Conservation (phyloP, 1,284 basidiomycete genomes). For the Kwoniella shivajii region DNA sequence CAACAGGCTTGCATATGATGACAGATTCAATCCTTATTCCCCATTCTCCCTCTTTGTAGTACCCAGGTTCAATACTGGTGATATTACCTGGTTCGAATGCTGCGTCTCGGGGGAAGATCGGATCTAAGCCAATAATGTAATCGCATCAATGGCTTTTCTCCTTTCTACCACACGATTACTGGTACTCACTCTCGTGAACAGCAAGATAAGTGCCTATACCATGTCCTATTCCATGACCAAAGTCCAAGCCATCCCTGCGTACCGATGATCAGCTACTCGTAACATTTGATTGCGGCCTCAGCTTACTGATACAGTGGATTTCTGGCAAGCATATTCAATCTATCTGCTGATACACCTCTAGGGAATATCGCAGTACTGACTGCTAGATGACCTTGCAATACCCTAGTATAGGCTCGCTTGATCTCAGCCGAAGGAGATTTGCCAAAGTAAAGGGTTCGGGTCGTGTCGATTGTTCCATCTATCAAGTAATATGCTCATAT, state of each 20-base stretch:
- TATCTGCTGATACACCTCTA: slow-evolving; percentile 75
- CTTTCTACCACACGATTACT: neutral
- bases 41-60: slow-evolving; percentile 74
- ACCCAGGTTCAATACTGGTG: slow-evolving; percentile 70
- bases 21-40: slow-evolving; percentile 90
- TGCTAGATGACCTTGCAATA: slow-evolving; percentile 95
- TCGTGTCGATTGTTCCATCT: slow-evolving; percentile 92
- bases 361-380: slow-evolving; percentile 89
- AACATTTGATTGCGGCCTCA: neutral
- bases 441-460: slow-evolving; percentile 80
- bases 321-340: slow-evolving; percentile 82
- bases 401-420: slow-evolving; percentile 88
- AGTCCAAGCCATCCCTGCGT: slow-evolving; percentile 73
- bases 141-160: neutral
- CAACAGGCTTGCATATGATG: slow-evolving; percentile 67
- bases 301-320: slow-evolving; percentile 73
- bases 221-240: slow-evolving; percentile 55
- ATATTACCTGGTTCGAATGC: slow-evolving; percentile 79
- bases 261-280: neutral
- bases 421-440: slow-evolving; percentile 72
- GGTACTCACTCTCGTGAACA: slow-evolving; percentile 49
- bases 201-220: slow-evolving; percentile 45
- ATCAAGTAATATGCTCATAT: slow-evolving; percentile 30
- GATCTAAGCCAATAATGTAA: slow-evolving; percentile 16
- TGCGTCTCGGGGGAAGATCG: slow-evolving; percentile 50